Evolutionary conservation across 2,329 filamentous ascomycete species (phyloP), one percentile per base, ranked within the genome.

Genomic region (Sporothrix pallida): DNA sequence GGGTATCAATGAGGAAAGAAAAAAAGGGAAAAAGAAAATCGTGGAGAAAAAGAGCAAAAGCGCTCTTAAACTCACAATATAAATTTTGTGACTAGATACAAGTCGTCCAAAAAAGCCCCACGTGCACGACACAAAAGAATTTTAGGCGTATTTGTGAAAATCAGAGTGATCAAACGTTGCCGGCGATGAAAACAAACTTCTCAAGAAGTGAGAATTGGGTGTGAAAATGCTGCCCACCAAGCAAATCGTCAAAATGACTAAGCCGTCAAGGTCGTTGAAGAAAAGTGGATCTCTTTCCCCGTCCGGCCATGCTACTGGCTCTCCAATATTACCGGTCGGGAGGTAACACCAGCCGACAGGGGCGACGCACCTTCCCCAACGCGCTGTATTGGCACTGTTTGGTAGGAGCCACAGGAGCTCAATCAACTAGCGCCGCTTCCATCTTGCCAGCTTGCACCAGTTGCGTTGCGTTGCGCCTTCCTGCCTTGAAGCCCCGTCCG

Each of bases 391-490:
- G 31, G 31, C 31, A 37, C 31, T 37, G 31, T 52, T 17, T 15
- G 31, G 23, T 7, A 42, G 42, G 44, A 48, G 63, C 65, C n/a
- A 54, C 46, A 42, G 50, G 70, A 71, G 70, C 54, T 62, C n/a
- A 31, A 69, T 10, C 20, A 54, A 44, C 58, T 68, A 42, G 68
- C 65, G 48, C 23, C 37, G 48, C 62, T 37, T 62, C 60, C 52
- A 72, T 72, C 60, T 69, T 72, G 73, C 73, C 73, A 74, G 73
- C 73, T 74, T 74, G 73, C 73, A 73, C 72, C 67, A 56, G 56
- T 50, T 63, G 65, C 37, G 26, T 50, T 63, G 65, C 37, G 26
- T 58, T 54, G 50, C 50, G 26, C 44, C 52, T 70, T 58, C 68
- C 50, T 70, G 68, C 68, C 50, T 70, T 56, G 42, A 20, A 63